Conservation (phyloP, 257 asterid species). For the Haberlea rhodopensis region DNA sequence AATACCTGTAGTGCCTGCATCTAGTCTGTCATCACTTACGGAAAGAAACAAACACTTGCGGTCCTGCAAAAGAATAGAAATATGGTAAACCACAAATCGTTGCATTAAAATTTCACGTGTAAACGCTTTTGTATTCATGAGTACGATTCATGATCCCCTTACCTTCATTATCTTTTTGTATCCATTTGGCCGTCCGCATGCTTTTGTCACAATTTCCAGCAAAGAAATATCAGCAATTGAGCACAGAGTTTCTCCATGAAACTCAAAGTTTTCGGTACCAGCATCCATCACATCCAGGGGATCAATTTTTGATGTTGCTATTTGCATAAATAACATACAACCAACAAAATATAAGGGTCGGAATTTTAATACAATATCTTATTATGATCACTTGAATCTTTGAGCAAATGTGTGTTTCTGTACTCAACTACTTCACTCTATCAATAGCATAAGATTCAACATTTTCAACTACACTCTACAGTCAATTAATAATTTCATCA, state of each 20-base stretch:
- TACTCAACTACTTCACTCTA: conserved; percentile 5
- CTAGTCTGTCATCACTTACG: conserved; percentile 66
- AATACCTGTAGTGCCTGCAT: conserved; percentile 82
- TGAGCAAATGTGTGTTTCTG: conserved; percentile 1
- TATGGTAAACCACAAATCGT: conserved; percentile 19
- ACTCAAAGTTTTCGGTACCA: conserved; percentile 48
- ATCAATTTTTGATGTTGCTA: conserved; percentile 76
- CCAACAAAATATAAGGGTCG: conserved; percentile 15
- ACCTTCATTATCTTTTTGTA: conserved; percentile 90
- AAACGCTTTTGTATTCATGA: conserved; percentile 2
- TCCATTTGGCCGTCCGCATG: conserved; percentile 85
- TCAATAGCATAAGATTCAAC: conserved; percentile 13
- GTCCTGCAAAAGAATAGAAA: conserved; percentile 40
- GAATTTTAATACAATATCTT: conserved; percentile 9
- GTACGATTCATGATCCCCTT: conserved; percentile 21
- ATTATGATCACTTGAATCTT: conserved; percentile 8
- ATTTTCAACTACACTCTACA: background rate
- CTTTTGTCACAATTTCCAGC: conserved; percentile 77
- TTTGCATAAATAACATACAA: conserved; percentile 26
- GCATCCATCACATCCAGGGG: conserved; percentile 38
- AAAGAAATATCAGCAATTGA: conserved; percentile 81
- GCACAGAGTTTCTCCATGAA: conserved; percentile 75
- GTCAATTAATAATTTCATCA: conserved; percentile 16
- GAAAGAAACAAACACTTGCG: conserved; percentile 78
- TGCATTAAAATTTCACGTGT: conserved; percentile 14